These are phyloP conservation scores for Pontederia crassipes DNA, from an alignment of 176 grass and related monocot genomes.

Conservation along the genomic window DNA sequence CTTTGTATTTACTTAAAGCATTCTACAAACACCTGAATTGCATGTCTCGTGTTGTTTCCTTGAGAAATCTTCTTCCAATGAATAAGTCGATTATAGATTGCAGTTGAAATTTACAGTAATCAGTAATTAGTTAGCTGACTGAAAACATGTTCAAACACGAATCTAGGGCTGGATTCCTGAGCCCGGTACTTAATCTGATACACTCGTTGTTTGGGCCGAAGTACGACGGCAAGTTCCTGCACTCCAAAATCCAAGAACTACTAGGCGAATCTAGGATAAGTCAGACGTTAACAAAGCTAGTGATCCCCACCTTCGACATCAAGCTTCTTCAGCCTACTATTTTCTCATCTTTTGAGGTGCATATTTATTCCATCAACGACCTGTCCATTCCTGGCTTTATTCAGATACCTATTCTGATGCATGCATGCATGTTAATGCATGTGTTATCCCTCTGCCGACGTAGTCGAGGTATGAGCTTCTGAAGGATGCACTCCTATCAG, in stretches of 20 bases:
- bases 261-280: constrained; percentile 35
- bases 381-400: too few relatives aligned
- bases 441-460: neutral
- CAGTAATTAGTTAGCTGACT: too few relatives aligned
- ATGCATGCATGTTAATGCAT: neutral
- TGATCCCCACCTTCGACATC: constrained; percentile 66
- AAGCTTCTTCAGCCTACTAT: constrained; percentile 39
- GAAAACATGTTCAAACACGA: too few relatives aligned
- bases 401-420: neutral
- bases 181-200: neutral
- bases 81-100: too few relatives aligned
- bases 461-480: constrained; percentile 29
- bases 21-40: too few relatives aligned
- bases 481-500: constrained; percentile 41
- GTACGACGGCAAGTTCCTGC: constrained; percentile 43
- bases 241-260: constrained; percentile 22
- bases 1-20: too few relatives aligned
- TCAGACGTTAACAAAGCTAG: constrained; percentile 33
- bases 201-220: neutral
- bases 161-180: neutral
- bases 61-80: too few relatives aligned
- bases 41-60: too few relatives aligned
- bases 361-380: neutral
- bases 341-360: constrained; percentile 69
- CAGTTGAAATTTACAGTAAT: too few relatives aligned